Base-by-base conservation (phyloP, 2,329 filamentous ascomycete species). In the Apiospora hydei region DNA sequence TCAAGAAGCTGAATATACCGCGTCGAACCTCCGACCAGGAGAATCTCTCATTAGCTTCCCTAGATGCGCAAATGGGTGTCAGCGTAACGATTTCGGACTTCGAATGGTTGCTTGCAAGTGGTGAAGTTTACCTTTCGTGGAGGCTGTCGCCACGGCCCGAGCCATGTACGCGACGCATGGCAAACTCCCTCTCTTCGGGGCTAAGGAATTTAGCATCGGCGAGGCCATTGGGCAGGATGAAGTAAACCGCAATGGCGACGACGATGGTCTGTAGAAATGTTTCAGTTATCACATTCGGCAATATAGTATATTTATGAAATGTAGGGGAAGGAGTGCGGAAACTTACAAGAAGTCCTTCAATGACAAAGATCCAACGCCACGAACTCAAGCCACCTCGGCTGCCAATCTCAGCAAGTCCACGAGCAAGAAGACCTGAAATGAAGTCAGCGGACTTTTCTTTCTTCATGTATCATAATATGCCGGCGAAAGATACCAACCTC, bases 301-400 rank as follows among this genome's bases (percentile, higher is more conserved):
- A 41, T n/a, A 14, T 64, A 1, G 14, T 41, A 3, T 14, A 8
- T n/a, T n/a, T 6, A 13, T 1, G 6, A 24, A 34, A 41, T 10
- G 21, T 21, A 18, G 18, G 11, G 21, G 11, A 34, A 1, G 34
- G 8, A 6, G 30, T 41, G 16, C 21, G 47, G 21, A 26, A 21
- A 79, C 84, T 78, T 73, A 87, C 85, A 4, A 88, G 77, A 26
- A 90, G 77, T 0, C 90, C 89, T 76, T 91, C 90, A 10, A 90
- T 84, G 67, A 90, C 86, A 71, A 91, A 88, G 21, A 91, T 90
- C 88, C 88, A 91, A 43, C 89, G 83, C 89, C 89, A 92, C 4
- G 85, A 86, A 72, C 85, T 85, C 4, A 90, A 81, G 0, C 86
- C 86, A 1, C 87, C 88, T 4, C 83, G 80, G 0, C 85, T 84